phyloP scores from a whole-genome alignment of 306 rosid genomes.

The Echinosophora koreensis region DNA sequence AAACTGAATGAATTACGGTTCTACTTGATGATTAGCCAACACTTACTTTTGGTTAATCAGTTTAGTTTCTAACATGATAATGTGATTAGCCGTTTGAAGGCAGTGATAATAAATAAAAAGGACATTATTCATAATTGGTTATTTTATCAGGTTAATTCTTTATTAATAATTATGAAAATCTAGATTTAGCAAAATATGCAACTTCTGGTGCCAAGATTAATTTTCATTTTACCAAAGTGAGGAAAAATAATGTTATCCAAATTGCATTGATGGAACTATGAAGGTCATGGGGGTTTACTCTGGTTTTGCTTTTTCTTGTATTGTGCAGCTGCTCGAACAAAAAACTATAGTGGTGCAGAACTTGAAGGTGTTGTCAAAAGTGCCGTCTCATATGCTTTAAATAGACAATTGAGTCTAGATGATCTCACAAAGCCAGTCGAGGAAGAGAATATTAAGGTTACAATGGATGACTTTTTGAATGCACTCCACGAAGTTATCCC shows the following conservation, averaged over 20 bases:
- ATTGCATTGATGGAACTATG: slow-evolving; percentile 21
- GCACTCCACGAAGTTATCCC: slow-evolving; percentile 87
- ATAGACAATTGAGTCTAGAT: slow-evolving; percentile 89
- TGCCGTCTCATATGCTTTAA: slow-evolving; percentile 97
- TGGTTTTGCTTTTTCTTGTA: slow-evolving; percentile 31
- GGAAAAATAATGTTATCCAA: slow-evolving; percentile 22
- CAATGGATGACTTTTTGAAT: slow-evolving; percentile 91
- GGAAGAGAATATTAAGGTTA: slow-evolving; percentile 94
- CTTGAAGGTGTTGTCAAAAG: slow-evolving; percentile 99
- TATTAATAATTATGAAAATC: slow-evolving; percentile 26
- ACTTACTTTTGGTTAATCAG: slow-evolving; percentile 9
- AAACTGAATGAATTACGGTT: slow-evolving; percentile 24
- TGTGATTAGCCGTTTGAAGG: slow-evolving; percentile 8
- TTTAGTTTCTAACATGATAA: slow-evolving; percentile 33
- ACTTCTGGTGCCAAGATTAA: slow-evolving; percentile 20
- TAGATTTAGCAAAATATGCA: slow-evolving; percentile 19
- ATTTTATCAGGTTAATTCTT: slow-evolving; percentile 27
- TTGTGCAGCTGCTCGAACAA: slow-evolving; percentile 91
- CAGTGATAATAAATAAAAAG: slow-evolving; percentile 10
- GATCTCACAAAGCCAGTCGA: slow-evolving; percentile 96
- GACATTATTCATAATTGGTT: not conserved
- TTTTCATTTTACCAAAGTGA: slow-evolving; percentile 13
- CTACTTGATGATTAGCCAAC: slow-evolving; percentile 34
- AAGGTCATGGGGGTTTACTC: slow-evolving; percentile 38
- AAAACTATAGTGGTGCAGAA: slow-evolving; percentile 99